A percentile compares a stretch with the other conserved stretches of the same genome.
phyloP scores from a whole-genome alignment of 2,329 filamentous ascomycete species.

The Aspergillus fischeri region DNA sequence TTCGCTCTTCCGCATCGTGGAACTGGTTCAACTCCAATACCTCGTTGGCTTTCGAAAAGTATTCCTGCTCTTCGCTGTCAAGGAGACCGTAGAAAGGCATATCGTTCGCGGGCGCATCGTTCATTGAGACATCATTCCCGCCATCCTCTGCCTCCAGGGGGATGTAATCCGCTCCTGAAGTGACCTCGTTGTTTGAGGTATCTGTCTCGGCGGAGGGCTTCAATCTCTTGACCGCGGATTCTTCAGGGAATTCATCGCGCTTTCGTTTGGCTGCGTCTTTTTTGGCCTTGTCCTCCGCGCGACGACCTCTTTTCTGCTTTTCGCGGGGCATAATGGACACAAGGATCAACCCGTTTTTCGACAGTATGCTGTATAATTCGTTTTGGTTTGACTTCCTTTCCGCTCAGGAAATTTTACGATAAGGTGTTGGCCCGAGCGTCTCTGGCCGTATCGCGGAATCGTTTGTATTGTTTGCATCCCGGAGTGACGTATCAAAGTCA shows the following conservation, averaged over 20 bases:
- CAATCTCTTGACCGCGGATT: conserved; percentile 35
- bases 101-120: conserved; percentile 43
- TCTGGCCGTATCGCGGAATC: conserved; percentile 10
- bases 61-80: conserved; percentile 88
- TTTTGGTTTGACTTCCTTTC: conserved; percentile 21
- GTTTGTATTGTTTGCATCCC: conserved; percentile 32
- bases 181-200: conserved; percentile 13
- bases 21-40: conserved; percentile 89
- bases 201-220: conserved; percentile 26
- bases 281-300: conserved; percentile 39
- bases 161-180: conserved; percentile 35
- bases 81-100: conserved; percentile 89
- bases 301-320: conserved; percentile 45
- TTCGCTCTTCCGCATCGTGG: conserved; percentile 66
- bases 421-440: conserved; percentile 36
- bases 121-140: conserved; percentile 12
- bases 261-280: conserved; percentile 37
- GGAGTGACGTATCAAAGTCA: neutral
- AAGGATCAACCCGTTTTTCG: conserved; percentile 2
- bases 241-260: conserved; percentile 31
- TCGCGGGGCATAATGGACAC: conserved; percentile 41
- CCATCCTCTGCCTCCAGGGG: conserved; percentile 26
- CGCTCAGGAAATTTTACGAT: conserved; percentile 23
- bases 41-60: conserved; percentile 86
- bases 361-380: conserved; percentile 11